Evolutionary conservation across 768 basidiomycete species (phyloP), one percentile per base, ranked within the genome.

Genomic region (Suillus fuscotomentosus): DNA sequence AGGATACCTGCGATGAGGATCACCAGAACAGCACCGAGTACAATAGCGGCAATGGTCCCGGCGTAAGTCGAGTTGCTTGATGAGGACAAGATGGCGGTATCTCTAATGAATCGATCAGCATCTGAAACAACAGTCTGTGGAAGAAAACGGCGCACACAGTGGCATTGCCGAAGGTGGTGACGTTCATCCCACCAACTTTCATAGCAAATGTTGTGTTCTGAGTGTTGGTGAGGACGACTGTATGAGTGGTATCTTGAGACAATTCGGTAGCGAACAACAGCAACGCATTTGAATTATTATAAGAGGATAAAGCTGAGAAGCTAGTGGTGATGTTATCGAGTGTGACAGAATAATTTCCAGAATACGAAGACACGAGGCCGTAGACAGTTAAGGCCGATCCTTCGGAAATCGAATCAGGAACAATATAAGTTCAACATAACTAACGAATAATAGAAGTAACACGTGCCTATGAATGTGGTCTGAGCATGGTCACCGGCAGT

Each of bases 11-110:
- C 64, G 5, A 86, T 64, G 36, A 88, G 61, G 68, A 86, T 78
- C 34, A 82, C 80, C 10, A 91, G 76, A 22, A 86, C 72, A 24
- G 82, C 80, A 3, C 85, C 88, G 2, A 92, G 78, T 11, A 81
- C 82, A 38, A 90, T 77, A 0, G 89, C 90, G 22, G 89, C 89
- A 61, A 90, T 85, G 2, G 89, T 86, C 50, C 90, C 88, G 65
- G 77, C 76, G 2, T 83, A 65, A 22, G 80, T 75, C 1, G 80
- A 75, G 41, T 59, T 60, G 39, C 63, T 59, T 43, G 63, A 64
- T 4, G 68, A 63, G 7, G 67, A 45, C 51, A 71, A 60, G 60
- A 60, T 65, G 48, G 74, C 60, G 11, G 69, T 63, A 62, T 66
- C 64, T 42, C 71, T 65, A 2, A 66, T 8, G 22, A 34, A 3